Conservation (phyloP, 1,284 basidiomycete species). For the Caloboletus inedulis region DNA sequence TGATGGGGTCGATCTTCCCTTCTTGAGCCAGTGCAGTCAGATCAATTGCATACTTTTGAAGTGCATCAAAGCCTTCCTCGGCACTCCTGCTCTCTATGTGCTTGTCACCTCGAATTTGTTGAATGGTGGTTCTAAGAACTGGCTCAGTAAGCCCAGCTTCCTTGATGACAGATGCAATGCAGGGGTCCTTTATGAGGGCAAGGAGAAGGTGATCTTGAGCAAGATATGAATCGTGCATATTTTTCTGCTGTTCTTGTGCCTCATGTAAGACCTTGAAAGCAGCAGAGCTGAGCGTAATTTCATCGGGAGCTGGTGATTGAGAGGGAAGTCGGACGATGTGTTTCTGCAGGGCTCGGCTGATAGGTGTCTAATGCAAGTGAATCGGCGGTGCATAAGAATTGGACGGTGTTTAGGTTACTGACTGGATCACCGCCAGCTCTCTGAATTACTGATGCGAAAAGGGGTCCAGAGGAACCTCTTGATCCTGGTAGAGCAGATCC, state of each 20-base stretch:
- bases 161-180: constrained; percentile 66
- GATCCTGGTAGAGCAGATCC: constrained; percentile 32
- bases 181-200: constrained; percentile 64
- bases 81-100: constrained; percentile 80
- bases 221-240: constrained; percentile 90
- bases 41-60: constrained; percentile 83
- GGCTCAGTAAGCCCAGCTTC: constrained; percentile 73
- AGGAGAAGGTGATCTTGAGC: constrained; percentile 86
- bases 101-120: constrained; percentile 77
- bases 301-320: constrained; percentile 83
- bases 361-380: constrained; percentile 39
- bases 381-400: constrained; percentile 28
- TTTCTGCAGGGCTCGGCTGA: constrained; percentile 67
- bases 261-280: constrained; percentile 72
- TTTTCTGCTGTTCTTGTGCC: constrained; percentile 79
- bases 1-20: constrained; percentile 92
- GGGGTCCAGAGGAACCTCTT: constrained; percentile 38
- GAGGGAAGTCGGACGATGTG: constrained; percentile 74
- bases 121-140: constrained; percentile 74
- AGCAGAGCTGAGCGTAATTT: constrained; percentile 62
- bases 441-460: constrained; percentile 73
- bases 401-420: constrained; percentile 5
- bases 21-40: constrained; percentile 84
- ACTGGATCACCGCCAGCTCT: constrained; percentile 78
- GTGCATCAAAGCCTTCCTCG: constrained; percentile 84